Evolutionary conservation across 139 green algal genomes (phyloP), one percentile per base, ranked within the genome.

Genomic region (Gonium pectorale): DNA sequence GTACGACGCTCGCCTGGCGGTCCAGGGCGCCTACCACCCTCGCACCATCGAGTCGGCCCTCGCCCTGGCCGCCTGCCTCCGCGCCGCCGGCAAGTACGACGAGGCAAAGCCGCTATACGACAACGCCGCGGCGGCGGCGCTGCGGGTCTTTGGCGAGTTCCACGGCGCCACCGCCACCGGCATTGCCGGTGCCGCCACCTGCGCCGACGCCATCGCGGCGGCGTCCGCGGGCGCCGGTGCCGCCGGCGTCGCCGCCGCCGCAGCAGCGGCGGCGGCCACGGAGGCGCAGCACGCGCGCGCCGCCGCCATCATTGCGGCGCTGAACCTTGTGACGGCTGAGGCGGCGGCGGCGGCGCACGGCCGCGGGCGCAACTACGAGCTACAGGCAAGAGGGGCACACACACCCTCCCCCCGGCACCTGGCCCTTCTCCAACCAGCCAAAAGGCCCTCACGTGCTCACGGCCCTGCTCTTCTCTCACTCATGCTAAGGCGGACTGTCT

Each of bases 1-100:
- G 13, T 17, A 26, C 13, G 49, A 64, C 31, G 70, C 70, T 31
- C 70, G 70, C 29, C 70, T 29, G 11, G 46, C 70, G 6, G 70
- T 66, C 13, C 75, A 82, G 75, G 75, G 75, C 22, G 59, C 56
- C 0, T 29, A 72, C 56, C 75, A 82, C 60, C 75, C 75, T 19
- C 75, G 75, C 13, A 82, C 75, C 59, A 71, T 82, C 43, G 75
- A 82, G 59, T 59, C 75, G 40, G 62, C 75, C 6, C 75, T 82
- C 19, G 56, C 75, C 2, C 75, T 82, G 15, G 75, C 75, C 31
- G 31, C 59, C 21, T 60, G 41, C 41, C 59, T 82, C 17, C 41
- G 59, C 40, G 26, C 56, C 59, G 59, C 59, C 40, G 75, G 38
- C 24, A 27, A 29, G 35, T 60, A 70, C 75, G 59, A 29, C 29